Evolutionary conservation across 331 rosid genomes (phyloP).

Genomic region (Stylosanthes scabra): DNA sequence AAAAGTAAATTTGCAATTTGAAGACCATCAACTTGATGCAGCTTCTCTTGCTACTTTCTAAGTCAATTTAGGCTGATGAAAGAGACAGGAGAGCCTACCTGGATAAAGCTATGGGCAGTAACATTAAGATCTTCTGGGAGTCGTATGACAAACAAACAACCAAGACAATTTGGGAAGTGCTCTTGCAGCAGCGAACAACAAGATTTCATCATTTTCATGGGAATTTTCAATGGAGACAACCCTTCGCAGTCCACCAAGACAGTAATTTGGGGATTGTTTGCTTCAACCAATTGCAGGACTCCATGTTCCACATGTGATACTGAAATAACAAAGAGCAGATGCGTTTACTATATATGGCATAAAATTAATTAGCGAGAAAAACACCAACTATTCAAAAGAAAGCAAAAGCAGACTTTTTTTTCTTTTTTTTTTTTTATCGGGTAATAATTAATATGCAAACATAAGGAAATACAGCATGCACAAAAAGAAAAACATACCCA

Average conservation of each 20-base stretch:
- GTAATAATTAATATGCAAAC: no score
- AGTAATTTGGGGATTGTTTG: conserved; percentile 62
- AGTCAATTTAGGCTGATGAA: conserved; percentile 24
- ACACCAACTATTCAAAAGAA: background rate
- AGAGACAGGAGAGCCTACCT: conserved; percentile 48
- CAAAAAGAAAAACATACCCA: conserved; percentile 58
- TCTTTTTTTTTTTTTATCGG: no score
- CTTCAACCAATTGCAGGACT: conserved; percentile 60
- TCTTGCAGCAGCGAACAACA: conserved; percentile 82
- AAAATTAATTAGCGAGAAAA: background rate
- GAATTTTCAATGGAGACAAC: conserved; percentile 69
- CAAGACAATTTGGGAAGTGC: conserved; percentile 90
- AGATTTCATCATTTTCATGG: conserved; percentile 81
- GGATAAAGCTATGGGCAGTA: conserved; percentile 69
- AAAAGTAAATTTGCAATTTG: conserved; percentile 2
- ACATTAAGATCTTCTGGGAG: conserved; percentile 72
- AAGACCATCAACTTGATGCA: conserved; percentile 17
- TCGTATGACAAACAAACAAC: conserved; percentile 71
- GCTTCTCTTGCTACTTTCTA: conserved; percentile 12
- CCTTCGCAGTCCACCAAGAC: conserved; percentile 90
- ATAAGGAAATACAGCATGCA: conserved; percentile 1
- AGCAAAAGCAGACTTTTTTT: no score
- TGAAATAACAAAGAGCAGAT: conserved; percentile 51
- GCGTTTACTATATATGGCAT: background rate
- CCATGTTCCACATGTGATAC: conserved; percentile 90